Evolutionary conservation across 192 early-diverging fungal genomes (phyloP).

Genomic region (Entomortierella parvispora): DNA sequence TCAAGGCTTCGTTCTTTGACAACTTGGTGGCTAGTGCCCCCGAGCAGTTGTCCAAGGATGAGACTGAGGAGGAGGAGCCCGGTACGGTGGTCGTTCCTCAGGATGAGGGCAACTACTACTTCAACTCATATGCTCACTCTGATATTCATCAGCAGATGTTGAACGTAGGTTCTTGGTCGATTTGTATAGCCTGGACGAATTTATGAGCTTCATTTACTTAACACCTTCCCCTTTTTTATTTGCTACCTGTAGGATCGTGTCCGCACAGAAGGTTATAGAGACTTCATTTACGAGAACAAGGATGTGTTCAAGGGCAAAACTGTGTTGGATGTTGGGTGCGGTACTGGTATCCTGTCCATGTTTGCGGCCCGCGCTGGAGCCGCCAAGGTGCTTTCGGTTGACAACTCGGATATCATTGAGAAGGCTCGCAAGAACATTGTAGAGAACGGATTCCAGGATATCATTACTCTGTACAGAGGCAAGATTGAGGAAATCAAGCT

Average conservation of each 20-base stretch:
- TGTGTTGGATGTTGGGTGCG: slow-evolving; percentile 99
- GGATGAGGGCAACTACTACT: slow-evolving; percentile 86
- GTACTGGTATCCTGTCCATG: slow-evolving; percentile 98
- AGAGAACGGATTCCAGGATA: slow-evolving; percentile 92
- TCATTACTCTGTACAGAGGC: slow-evolving; percentile 91
- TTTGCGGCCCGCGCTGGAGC: slow-evolving; percentile 99
- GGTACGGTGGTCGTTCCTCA: slow-evolving; percentile 21
- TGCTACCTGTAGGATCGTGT: slow-evolving; percentile 97
- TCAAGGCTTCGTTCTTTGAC: slow-evolving; percentile 78
- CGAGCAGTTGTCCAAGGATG: not conserved
- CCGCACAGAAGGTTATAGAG: slow-evolving; percentile 91
- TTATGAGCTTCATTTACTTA: not conserved
- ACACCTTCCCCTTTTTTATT: slow-evolving; percentile 44
- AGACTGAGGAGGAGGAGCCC: not conserved
- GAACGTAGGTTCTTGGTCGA: slow-evolving; percentile 23
- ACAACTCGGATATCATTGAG: slow-evolving; percentile 98
- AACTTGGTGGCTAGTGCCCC: slow-evolving; percentile 32
- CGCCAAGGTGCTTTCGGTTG: slow-evolving; percentile 57
- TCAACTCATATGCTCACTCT: slow-evolving; percentile 98
- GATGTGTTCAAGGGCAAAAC: slow-evolving; percentile 97
- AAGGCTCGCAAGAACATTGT: slow-evolving; percentile 93
- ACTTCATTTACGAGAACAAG: slow-evolving; percentile 94
- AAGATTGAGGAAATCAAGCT: slow-evolving; percentile 97
- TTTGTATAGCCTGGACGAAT: slow-evolving; percentile 12
- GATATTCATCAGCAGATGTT: slow-evolving; percentile 63